These are phyloP conservation scores for Ogataea glucozyma DNA, from an alignment of 805 yeast species.

Conservation along the genomic window DNA sequence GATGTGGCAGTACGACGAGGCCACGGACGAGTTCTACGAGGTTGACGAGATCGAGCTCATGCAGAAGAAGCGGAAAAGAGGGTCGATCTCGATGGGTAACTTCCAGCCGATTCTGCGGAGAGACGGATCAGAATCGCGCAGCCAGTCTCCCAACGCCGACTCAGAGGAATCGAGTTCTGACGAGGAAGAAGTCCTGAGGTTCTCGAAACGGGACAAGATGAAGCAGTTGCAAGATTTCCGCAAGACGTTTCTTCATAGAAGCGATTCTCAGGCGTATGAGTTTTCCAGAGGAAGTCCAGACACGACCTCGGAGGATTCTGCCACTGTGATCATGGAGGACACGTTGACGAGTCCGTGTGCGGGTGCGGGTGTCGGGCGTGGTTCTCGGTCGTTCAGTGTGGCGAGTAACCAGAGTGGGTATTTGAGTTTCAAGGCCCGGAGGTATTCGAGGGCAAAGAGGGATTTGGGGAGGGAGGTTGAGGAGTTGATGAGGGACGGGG, in stretches of 20 bases:
- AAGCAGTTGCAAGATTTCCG: slow-evolving; percentile 13
- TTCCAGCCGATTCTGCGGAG: slow-evolving; percentile 26
- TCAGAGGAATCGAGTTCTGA: no score
- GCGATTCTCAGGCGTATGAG: slow-evolving; percentile 36
- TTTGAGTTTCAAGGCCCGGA: slow-evolving; percentile 6
- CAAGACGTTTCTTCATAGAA: slow-evolving; percentile 23
- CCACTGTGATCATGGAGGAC: slow-evolving; percentile 18
- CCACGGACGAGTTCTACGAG: slow-evolving; percentile 37
- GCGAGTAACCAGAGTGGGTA: neutral
- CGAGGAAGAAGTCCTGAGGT: slow-evolving; percentile 1
- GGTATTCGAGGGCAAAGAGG: slow-evolving; percentile 2
- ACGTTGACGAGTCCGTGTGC: slow-evolving; percentile 2
- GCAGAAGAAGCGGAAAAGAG: slow-evolving; percentile 36
- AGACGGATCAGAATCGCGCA: no score
- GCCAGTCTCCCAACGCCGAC: no score
- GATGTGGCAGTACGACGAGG: slow-evolving; percentile 39
- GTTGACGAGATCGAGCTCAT: slow-evolving; percentile 40
- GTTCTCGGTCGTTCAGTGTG: neutral
- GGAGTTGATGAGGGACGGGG: slow-evolving; percentile 7
- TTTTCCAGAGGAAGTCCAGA: slow-evolving; percentile 15
- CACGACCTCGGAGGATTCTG: slow-evolving; percentile 16
- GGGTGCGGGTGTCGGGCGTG: neutral
- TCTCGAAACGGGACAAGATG: slow-evolving; percentile 4
- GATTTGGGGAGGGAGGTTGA: neutral
- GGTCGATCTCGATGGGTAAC: slow-evolving; percentile 27